These are phyloP conservation scores for Phascolomyces articulosus DNA, from an alignment of 371 early-diverging fungal species.

Conservation along the genomic window DNA sequence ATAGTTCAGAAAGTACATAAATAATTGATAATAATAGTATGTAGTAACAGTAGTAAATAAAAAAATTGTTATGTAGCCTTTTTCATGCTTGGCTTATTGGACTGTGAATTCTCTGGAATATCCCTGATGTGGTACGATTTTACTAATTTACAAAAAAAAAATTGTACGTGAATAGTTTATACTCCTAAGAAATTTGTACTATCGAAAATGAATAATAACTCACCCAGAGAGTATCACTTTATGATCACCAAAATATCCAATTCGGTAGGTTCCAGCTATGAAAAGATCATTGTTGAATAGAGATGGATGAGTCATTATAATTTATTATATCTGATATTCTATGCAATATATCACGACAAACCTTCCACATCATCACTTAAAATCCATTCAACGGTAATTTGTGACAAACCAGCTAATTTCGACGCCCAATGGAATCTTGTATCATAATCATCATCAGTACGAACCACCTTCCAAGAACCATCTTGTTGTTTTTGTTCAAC, in stretches of 20 bases:
- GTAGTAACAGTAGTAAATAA: neutral
- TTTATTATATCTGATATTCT: neutral
- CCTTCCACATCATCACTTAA: constrained; percentile 17
- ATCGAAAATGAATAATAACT: too few relatives aligned
- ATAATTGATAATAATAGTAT: neutral
- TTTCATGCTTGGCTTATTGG: neutral
- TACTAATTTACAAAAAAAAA: neutral
- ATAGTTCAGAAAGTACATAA: too few relatives aligned
- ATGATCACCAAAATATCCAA: constrained; percentile 43
- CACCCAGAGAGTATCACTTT: constrained; percentile 28
- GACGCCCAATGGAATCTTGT: constrained; percentile 41
- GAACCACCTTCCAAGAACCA: constrained; percentile 39
- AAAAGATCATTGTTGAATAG: neutral
- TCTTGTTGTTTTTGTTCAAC: constrained; percentile 43
- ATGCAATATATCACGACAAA: constrained; percentile 15
- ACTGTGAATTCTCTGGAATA: constrained; percentile 17
- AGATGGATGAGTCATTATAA: neutral
- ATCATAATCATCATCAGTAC: constrained; percentile 51
- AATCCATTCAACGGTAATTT: constrained; percentile 44
- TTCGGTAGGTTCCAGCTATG: constrained; percentile 33
- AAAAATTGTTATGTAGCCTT: neutral
- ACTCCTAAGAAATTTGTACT: too few relatives aligned
- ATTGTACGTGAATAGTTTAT: too few relatives aligned
- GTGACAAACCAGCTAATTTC: constrained; percentile 35
- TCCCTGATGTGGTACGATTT: constrained; percentile 11